Conservation (phyloP, 768 basidiomycete genomes). For the Hydnum rufescens region DNA sequence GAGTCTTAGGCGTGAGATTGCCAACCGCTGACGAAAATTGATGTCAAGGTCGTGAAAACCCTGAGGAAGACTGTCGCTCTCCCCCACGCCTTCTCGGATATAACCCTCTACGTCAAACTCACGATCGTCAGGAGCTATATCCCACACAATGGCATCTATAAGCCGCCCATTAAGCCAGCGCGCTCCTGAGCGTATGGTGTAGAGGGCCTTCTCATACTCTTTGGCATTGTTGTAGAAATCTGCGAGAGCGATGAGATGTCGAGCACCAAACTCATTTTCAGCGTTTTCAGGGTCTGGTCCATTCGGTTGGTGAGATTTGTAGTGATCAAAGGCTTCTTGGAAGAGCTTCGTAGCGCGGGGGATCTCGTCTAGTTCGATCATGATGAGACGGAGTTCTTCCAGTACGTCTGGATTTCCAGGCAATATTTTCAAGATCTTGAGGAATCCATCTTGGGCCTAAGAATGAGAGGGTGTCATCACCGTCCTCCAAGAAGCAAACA, state of each 20-base stretch:
- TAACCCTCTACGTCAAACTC: conserved; percentile 46
- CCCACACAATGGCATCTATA: conserved; percentile 55
- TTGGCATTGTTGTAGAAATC: conserved; percentile 62
- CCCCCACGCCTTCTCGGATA: conserved; percentile 15
- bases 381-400: conserved; percentile 53
- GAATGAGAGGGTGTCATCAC: not conserved
- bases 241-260: conserved; percentile 66
- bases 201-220: conserved; percentile 45
- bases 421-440: conserved; percentile 49
- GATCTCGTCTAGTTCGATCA: conserved; percentile 55
- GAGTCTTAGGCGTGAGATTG: conserved; percentile 61
- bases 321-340: conserved; percentile 53
- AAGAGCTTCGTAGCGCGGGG: conserved; percentile 43
- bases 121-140: conserved; percentile 63
- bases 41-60: conserved; percentile 32
- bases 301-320: conserved; percentile 30
- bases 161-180: conserved; percentile 82
- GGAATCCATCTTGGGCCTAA: conserved; percentile 42
- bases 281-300: conserved; percentile 24
- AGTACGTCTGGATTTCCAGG: conserved; percentile 69
- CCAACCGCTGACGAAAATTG: conserved; percentile 65
- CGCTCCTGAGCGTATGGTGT: conserved; percentile 51
- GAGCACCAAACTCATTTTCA: conserved; percentile 28
- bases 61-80: conserved; percentile 10
- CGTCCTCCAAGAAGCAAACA: not conserved